Evolutionary conservation across 371 early-diverging fungal genomes (phyloP), one percentile per base, ranked within the genome.

Genomic region (Thermomucor indicae-seudaticae): DNA sequence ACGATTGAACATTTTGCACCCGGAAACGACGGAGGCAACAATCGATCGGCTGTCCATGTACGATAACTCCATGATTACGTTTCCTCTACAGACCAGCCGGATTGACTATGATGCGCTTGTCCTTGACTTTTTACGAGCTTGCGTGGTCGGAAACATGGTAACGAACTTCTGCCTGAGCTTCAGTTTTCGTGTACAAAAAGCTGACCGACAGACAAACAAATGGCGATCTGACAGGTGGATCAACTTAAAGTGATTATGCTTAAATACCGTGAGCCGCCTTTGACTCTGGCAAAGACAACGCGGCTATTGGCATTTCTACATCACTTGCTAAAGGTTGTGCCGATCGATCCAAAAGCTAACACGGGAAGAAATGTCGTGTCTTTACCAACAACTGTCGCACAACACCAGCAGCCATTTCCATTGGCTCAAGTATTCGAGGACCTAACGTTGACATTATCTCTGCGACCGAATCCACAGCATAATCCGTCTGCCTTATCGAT

Each of bases 191-290:
- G 30, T 10, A 30, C 30, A 32, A 22, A 24, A 10, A 14, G n/a
- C 30, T 30, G 39, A 53, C 47, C n/a, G n/a, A n/a, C n/a, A n/a
- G n/a, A n/a, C n/a, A n/a, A 20, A 24, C 10, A 19, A 11, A 12
- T 24, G 19, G 31, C 40, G 7, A 6, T 23, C 6, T 17, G 16
- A 3, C 51, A 75, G 75, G 50, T 58, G 19, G 75, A 75, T 16
- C 75, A 65, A 39, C 53, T 75, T 1, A 68, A 68, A 57, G 55
- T 56, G 8, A 58, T 75, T 19, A 54, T 75, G 43, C 47, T 62
- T 10, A 75, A 66, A 42, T 71, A 68, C 47, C 57, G 69, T 42
- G 75, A 70, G 43, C 62, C 71, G 32, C 75, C 75, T 6, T 23
- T 75, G 17, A 66, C 69, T 10, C 38, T 68, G 10, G 59, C 53